A percentile compares a stretch with the other conserved stretches of the same genome.
These are phyloP conservation scores for Yarrowia sp. DNA, from an alignment of 805 yeast genomes.

Conservation along the genomic window DNA sequence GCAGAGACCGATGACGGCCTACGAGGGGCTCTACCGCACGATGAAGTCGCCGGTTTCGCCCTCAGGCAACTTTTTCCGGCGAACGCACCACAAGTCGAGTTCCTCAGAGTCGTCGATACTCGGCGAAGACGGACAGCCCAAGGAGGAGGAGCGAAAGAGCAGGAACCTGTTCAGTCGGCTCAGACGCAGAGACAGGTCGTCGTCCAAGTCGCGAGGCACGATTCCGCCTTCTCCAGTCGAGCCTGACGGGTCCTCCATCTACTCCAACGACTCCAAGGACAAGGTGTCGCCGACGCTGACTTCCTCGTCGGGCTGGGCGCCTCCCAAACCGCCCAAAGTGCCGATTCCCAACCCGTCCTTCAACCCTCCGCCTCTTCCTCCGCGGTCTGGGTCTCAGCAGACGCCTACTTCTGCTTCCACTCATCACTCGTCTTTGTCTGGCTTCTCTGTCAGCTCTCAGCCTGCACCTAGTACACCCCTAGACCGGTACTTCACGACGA, in stretches of 20 bases:
- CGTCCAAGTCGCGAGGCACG: background rate
- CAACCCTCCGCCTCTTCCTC: constrained; percentile 10
- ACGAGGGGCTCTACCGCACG: constrained; percentile 28
- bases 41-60: constrained; percentile 43
- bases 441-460: background rate
- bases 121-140: constrained; percentile 4
- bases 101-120: constrained; percentile 49
- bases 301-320: background rate
- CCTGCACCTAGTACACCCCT: background rate
- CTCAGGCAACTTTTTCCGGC: constrained; percentile 52
- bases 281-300: background rate
- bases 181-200: constrained; percentile 4
- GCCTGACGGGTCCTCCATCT: background rate
- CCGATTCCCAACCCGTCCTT: background rate
- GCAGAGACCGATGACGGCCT: constrained; percentile 30
- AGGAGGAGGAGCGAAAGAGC: background rate
- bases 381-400: background rate
- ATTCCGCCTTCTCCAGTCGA: constrained; percentile 11
- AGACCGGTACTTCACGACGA: background rate
- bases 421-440: constrained; percentile 3
- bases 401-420: constrained; percentile 11
- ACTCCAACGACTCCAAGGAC: constrained; percentile 10
- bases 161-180: constrained; percentile 2
- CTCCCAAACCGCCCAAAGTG: constrained; percentile 19
- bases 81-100: constrained; percentile 63